Percentiles rank a stretch among this genome's conserved stretches.
phyloP scores from a whole-genome alignment of 73 alveolate genomes.

The Paraurostyla sp. region DNA sequence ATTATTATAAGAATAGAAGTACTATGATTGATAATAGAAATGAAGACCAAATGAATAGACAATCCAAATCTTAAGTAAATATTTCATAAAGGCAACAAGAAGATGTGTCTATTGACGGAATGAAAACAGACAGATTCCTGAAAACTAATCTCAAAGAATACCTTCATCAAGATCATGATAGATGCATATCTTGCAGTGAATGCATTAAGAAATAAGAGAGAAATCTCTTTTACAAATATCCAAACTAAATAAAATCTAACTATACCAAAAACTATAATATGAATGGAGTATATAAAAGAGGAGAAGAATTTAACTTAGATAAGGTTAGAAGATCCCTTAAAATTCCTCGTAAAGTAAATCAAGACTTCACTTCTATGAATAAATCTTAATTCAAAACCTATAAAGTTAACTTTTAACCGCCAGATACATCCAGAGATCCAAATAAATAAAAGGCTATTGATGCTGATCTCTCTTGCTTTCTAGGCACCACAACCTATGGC shows the following conservation, averaged over 20 bases:
- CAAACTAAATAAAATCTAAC: slow-evolving; percentile 5
- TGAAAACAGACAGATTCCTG: not conserved
- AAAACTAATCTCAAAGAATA: slow-evolving; percentile 6
- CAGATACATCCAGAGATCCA: too few relatives aligned
- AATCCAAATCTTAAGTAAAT: too few relatives aligned
- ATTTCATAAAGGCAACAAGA: too few relatives aligned
- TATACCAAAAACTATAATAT: not conserved
- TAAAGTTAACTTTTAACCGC: too few relatives aligned
- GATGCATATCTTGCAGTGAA: slow-evolving; percentile 52
- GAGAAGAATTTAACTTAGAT: slow-evolving; percentile 31
- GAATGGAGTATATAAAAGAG: not conserved
- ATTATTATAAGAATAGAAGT: too few relatives aligned
- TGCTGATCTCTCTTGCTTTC: slow-evolving; percentile 4
- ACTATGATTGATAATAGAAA: too few relatives aligned
- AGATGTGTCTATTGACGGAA: too few relatives aligned
- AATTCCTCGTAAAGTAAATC: slow-evolving; percentile 12
- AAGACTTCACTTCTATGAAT: slow-evolving; percentile 16
- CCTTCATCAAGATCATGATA: not conserved
- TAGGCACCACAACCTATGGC: slow-evolving; percentile 25
- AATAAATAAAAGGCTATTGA: not conserved
- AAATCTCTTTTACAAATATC: slow-evolving; percentile 24
- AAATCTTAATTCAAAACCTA: slow-evolving; percentile 25
- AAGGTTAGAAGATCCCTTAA: not conserved
- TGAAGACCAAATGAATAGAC: not conserved
- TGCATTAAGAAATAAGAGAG: slow-evolving; percentile 23